Conservation (phyloP, 2,329 filamentous ascomycete species). For the Cladosporium oxysporum region DNA sequence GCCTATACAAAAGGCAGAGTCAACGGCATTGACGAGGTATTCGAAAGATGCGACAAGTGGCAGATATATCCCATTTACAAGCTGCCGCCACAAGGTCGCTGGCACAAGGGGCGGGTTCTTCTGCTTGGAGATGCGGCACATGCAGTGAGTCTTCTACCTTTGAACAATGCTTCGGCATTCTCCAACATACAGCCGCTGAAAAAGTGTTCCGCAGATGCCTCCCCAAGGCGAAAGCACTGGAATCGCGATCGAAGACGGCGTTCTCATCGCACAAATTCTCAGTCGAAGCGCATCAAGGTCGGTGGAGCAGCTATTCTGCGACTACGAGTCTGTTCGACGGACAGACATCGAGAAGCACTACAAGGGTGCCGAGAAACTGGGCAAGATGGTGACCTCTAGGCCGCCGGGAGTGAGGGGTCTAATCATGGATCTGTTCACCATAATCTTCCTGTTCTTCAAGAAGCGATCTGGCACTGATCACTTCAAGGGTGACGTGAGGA, state of each 20-base stretch:
- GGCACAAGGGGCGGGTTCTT: slow-evolving; percentile 44
- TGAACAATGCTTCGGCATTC: not conserved
- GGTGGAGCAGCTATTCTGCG: not conserved
- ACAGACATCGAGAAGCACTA: not conserved
- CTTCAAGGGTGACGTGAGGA: slow-evolving; percentile 7
- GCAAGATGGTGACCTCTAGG: not conserved
- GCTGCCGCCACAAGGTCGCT: slow-evolving; percentile 41
- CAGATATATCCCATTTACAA: slow-evolving; percentile 49
- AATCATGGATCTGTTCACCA: not conserved
- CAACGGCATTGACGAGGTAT: slow-evolving; percentile 42
- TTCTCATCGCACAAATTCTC: slow-evolving; percentile 45
- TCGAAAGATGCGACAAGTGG: slow-evolving; percentile 41
- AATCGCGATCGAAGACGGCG: slow-evolving; percentile 48
- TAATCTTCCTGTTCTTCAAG: not conserved
- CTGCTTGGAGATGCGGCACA: slow-evolving; percentile 51
- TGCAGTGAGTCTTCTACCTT: slow-evolving; percentile 39
- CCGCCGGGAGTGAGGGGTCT: not conserved
- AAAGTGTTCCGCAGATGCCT: slow-evolving; percentile 43
- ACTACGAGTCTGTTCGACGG: not conserved
- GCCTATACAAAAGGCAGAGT: slow-evolving; percentile 41
- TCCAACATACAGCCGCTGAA: not conserved
- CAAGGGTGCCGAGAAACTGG: slow-evolving; percentile 5
- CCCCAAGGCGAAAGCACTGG: slow-evolving; percentile 49
- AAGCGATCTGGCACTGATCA: not conserved
- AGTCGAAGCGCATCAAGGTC: not conserved